Evolutionary conservation across 2,329 filamentous ascomycete species (phyloP), one percentile per base, ranked within the genome.

Genomic region (Chalara sp.): DNA sequence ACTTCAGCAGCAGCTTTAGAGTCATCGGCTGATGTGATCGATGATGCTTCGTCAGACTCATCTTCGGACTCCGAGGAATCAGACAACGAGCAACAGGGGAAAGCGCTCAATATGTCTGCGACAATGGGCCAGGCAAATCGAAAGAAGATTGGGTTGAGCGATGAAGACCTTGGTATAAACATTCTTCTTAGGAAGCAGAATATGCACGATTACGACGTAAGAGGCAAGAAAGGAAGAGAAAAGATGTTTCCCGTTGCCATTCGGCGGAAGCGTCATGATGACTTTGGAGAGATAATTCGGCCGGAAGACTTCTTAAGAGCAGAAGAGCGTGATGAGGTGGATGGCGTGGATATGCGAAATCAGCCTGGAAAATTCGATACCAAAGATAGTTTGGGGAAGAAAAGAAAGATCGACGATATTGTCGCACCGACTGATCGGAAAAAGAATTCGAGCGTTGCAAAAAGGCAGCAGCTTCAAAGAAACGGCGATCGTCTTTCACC

Each of bases 301-400:
- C 88, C 92, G 0, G 93, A 97, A 66, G 93, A 99, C 57, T 99
- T 92, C 64, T 77, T 96, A 1, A 81, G 91, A 52, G 92, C 91
- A 0, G 93, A 99, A 65, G 93, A 97, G 68, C 84, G 89, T 51
- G 89, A 95, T 58, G 82, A 85, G 52, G 76, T 81, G 13, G 85
- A 88, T 40, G 81, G 80, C 10, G 80, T 84, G 47, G 82, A 84
- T 46, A 72, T 80, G 51, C 74, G 74, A 35, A 73, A 76, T 32
- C 73, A 77, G 33, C 62, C 70, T 12, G 73, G 73, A 11, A 75
- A 76, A 52, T 69, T 68, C 10, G 74, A 75, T 40, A 65, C 62
- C 31, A 76, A 85, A 56, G 80, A 81, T 47, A 80, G 79, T 44
- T 77, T 96, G 21, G 93, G 92, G 13, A 91, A 92, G 72, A 99